Evolutionary conservation across 768 basidiomycete genomes (phyloP).

Genomic region (Obba rivulosa): DNA sequence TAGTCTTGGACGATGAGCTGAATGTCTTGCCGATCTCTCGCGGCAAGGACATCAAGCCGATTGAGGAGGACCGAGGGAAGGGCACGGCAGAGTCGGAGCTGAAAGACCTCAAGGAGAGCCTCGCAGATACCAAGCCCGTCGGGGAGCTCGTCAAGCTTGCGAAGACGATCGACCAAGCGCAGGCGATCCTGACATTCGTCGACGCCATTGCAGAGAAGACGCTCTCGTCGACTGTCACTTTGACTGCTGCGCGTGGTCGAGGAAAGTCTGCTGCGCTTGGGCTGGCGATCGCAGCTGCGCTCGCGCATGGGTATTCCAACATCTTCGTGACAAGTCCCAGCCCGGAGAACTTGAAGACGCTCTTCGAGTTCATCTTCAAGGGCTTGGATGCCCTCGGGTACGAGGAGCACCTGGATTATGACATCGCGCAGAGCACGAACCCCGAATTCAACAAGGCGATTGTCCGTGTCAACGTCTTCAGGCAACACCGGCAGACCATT

Average conservation of each 20-base stretch:
- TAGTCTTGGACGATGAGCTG: conserved; percentile 95
- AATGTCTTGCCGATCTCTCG: conserved; percentile 95
- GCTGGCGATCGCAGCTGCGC: conserved; percentile 86
- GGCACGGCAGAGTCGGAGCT: conserved; percentile 59
- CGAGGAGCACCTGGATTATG: conserved; percentile 97
- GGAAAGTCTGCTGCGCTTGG: conserved; percentile 98
- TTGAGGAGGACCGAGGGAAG: conserved; percentile 47
- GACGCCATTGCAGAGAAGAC: conserved; percentile 93
- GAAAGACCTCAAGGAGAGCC: conserved; percentile 67
- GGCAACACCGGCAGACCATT: conserved; percentile 91
- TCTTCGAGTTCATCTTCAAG: conserved; percentile 98
- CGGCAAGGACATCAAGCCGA: conserved; percentile 83
- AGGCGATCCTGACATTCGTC: conserved; percentile 90
- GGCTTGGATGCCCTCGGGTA: conserved; percentile 92
- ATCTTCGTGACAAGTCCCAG: conserved; percentile 97
- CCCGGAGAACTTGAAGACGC: conserved; percentile 94
- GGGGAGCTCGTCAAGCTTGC: conserved; percentile 88
- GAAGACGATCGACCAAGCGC: conserved; percentile 91
- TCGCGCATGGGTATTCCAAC: conserved; percentile 93
- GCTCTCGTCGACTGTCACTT: conserved; percentile 87
- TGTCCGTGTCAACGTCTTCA: conserved; percentile 91
- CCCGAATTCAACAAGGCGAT: conserved; percentile 93
- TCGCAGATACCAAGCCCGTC: conserved; percentile 80
- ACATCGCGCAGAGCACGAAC: conserved; percentile 92
- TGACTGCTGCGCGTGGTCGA: conserved; percentile 91